Base-by-base conservation (phyloP, 768 basidiomycete species). In the Xerocomellus chrysenteron region DNA sequence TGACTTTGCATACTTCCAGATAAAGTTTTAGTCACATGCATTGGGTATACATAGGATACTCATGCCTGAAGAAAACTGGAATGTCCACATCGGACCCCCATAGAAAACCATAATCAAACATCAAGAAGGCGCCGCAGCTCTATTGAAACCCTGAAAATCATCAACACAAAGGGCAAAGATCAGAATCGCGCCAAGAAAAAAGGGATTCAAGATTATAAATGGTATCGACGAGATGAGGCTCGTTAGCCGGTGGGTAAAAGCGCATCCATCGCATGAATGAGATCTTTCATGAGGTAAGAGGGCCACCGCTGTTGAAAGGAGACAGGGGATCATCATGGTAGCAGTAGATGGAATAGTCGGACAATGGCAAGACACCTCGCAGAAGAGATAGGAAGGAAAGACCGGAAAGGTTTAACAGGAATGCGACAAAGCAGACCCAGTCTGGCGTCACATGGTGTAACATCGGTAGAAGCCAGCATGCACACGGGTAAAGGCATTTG, bases 161-260 rank as follows among this genome's bases (percentile, higher is more conserved):
- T 26, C 32, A n/a, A 28, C 3, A 30, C 17, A 14, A 37, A 50
- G 19, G 10, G 19, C 3, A n/a, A 32, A 35, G 19, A 35, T 28
- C 26, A 28, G 26, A 28, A 28, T 4, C 26, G 7, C 1, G 24
- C 47, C 55, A 50, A 56, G 42, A 45, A 36, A 28, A 17, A 28
- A 40, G 40, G 39, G 39, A 11, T 30, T 36, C 44, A 47, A 44
- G 36, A 44, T 24, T 17, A 5, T 16, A 33, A 56, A 57, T 59
- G 70, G 70, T 71, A 71, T 71, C 58, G 55, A 71, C 70, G 70
- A 71, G 70, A 59, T 60, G 70, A 72, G 72, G 72, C 70, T 73
- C 70, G 70, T 71, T 73, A 50, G 45, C 66, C 68, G 59, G 70
- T 61, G 41, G 14, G 65, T 64, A 52, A 66, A 69, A 71, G 61